phyloP scores from a whole-genome alignment of 768 basidiomycete genomes.

The Saitozyma sp. region DNA sequence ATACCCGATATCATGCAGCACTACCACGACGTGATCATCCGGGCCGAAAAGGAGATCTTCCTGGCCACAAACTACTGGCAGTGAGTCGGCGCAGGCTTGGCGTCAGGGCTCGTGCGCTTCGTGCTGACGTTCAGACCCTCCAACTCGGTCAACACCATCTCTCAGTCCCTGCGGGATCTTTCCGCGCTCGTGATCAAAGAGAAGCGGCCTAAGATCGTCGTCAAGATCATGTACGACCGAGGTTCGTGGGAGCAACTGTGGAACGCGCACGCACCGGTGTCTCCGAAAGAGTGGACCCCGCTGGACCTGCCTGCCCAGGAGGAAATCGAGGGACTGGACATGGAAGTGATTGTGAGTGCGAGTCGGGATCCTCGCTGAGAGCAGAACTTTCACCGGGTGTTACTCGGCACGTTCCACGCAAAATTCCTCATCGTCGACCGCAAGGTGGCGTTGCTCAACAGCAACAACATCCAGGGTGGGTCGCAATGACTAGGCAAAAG shows the following conservation, averaged over 20 bases:
- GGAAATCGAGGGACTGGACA: constrained; percentile 64
- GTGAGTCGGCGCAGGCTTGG: constrained; percentile 27
- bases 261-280: constrained; percentile 59
- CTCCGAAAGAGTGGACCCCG: constrained; percentile 57
- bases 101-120: not conserved
- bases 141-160: constrained; percentile 59
- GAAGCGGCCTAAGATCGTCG: constrained; percentile 58
- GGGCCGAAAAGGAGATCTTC: constrained; percentile 66
- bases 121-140: constrained; percentile 54
- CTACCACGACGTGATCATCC: constrained; percentile 64
- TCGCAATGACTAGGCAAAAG: not conserved
- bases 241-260: constrained; percentile 62
- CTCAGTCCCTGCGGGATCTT: constrained; percentile 60
- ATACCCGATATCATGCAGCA: constrained; percentile 75
- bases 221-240: constrained; percentile 71
- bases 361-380: not conserved
- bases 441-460: constrained; percentile 65
- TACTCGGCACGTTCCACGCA: constrained; percentile 69
- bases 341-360: constrained; percentile 60
- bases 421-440: constrained; percentile 71
- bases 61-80: constrained; percentile 67
- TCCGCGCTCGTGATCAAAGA: constrained; percentile 57
- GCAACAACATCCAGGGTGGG: constrained; percentile 62
- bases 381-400: constrained; percentile 55
- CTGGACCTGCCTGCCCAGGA: constrained; percentile 60